Conservation (phyloP, 2,329 filamentous ascomycete genomes). For the Purpureocillium takamizusanense region DNA sequence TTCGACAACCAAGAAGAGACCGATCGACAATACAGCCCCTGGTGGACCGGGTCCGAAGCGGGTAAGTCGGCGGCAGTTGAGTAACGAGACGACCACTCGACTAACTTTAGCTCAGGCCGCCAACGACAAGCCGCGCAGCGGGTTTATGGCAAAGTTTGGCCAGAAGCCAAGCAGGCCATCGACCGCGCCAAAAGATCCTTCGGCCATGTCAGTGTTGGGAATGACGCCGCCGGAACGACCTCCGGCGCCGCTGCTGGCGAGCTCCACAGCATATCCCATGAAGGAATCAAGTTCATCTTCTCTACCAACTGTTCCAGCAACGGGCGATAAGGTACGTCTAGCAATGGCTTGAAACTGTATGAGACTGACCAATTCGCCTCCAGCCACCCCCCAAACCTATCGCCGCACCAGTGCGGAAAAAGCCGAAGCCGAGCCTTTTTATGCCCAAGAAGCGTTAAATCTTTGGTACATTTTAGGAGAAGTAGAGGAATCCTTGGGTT, state of each 20-base stretch:
- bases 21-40: conserved; percentile 26
- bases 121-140: conserved; percentile 18
- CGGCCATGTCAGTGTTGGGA: conserved; percentile 43
- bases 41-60: conserved; percentile 26
- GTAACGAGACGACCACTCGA: background rate
- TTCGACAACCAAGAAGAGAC: conserved; percentile 30
- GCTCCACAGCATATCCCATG: background rate
- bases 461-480: too few relatives aligned
- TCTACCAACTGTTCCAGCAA: conserved; percentile 7
- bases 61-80: conserved; percentile 21
- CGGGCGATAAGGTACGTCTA: conserved; percentile 11
- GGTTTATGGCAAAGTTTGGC: conserved; percentile 27
- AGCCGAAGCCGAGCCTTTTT: conserved; percentile 12
- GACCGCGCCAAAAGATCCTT: conserved; percentile 35
- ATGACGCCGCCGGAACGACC: conserved; percentile 36
- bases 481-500: too few relatives aligned
- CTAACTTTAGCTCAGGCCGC: conserved; percentile 21
- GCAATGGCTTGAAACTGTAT: background rate
- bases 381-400: conserved; percentile 4
- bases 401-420: conserved; percentile 7
- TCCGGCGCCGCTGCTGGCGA: conserved; percentile 12
- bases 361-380: background rate
- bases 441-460: conserved; percentile 12
- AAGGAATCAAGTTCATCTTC: conserved; percentile 3
- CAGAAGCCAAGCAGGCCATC: conserved; percentile 17